Base-by-base conservation (phyloP, 2,329 filamentous ascomycete genomes). In the Fusarium sp. region DNA sequence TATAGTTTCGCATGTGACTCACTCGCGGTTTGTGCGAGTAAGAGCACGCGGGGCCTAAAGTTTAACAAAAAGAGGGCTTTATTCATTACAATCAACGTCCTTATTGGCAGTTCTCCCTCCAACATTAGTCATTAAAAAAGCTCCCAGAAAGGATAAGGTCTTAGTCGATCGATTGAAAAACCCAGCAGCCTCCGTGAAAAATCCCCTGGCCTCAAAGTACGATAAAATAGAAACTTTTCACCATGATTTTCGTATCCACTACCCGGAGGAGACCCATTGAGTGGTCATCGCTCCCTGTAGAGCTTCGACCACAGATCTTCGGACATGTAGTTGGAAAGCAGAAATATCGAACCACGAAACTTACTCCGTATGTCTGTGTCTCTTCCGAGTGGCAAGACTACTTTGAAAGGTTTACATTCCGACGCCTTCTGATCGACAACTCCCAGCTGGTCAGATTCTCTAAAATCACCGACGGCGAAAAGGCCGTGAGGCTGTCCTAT, bases 201-300 rank as follows among this genome's bases (percentile, higher is more conserved):
- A 6, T n/a, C 8, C 28, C 15, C 11, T 16, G 0, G 12, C 7
- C 22, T 7, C 6, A 7, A 20, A 24, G 8, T 3, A 6, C 16
- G 0, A 3, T 7, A 26, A 24, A 24, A 26, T 7, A 20, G 1
- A 20, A 8, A 6, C 7, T 6, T 11, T 33, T 35, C n/a, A 12
- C 3, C 13, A 35, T 36, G 48, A 1, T 7, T 22, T 6, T 0
- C 0, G 0, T 13, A 53, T 12, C 18, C 31, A 35, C 0, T 1
- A 26, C 0, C n/a, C 9, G 9, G 2, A 0, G 5, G 3, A 11
- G 0, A 6, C 31, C 13, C 4, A 20, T 33, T 5, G 18, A 35
- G 20, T 53, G 31, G 48, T 35, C 24, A 7, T 26, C 20, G 18
- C 33, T 53, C 10, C 50, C 50, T 16, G 7, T 15, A 22, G 50